Base-by-base conservation (phyloP, 257 asterid genomes). In the Avicennia marina region DNA sequence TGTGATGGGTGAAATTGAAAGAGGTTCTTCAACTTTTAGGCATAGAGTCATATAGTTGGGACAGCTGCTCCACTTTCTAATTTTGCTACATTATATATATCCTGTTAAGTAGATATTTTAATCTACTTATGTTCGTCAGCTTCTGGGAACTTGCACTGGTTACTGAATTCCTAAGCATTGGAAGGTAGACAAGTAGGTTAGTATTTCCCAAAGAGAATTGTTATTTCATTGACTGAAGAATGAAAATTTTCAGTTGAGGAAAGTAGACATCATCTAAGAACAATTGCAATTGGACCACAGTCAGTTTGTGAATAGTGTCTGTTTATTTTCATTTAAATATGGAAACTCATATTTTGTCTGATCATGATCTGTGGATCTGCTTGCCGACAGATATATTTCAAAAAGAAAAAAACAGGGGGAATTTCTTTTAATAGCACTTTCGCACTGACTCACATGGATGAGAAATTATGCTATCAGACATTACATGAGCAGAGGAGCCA, bases 381-480 rank as follows among this genome's bases (percentile, higher is more conserved):
- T 42, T 71, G 61, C 50, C 77, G 69, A 65, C 86, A 93, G 98
- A 93, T 93, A 83, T 93, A 93, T 76, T 93, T 88, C 75, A 93
- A 89, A 74, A 93, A 48, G 94, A 93, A 93, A 79, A 93, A 93
- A 76, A 85, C 97, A 7, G 98, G 96, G 33, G 98, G 97, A 63
- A 86, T 93, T 73, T 93, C 97, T 52, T 93, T 93, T 81, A 93
- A 93, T 75, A 88, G 95, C 89, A 93, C 98, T 0, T 2, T 64
- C 6, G 72, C 76, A 33, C 72, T 93, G 69, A 93, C 97, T 63
- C 98, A 72, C 69, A 85, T 93, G 66, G 98, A 93, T 73, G 98
- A 93, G 87, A 93, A 93, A 79, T 94, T 93, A 44, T 93, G 98
- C 81, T 93, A 93, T 82, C 98, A 93, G 66, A 93, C 88, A 56